Base-by-base conservation (phyloP, 345 rosid genomes). In the Stellera chamaejasme region DNA sequence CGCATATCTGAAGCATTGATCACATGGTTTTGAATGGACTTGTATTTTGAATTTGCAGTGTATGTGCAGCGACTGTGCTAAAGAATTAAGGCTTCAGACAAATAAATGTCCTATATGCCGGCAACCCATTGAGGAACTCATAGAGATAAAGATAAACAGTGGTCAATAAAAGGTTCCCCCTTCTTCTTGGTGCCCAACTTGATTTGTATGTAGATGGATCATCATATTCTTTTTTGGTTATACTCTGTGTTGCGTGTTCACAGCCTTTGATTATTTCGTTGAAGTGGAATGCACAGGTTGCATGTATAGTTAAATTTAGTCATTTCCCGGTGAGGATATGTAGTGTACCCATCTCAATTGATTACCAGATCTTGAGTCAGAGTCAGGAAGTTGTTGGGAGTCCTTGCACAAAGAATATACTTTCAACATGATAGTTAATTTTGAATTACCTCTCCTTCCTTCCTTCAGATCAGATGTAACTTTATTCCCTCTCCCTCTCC, bases 31-130 rank as follows among this genome's bases (percentile, higher is more conserved):
- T 74, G 28, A 61, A 51, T 13, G 28, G 27, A 16, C 15, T 2
- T 48, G 25, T 67, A 55, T 64, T 66, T 13, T 66, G 48, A 62
- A 23, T 74, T 52, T 49, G 49, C 85, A 82, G 97, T 87, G 94
- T 56, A 76, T 90, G 82, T 87, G 94, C 73, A 70, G 86, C 12
- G 87, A 78, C 50, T 87, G 96, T 63, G 94, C 97, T 42, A 89
- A 81, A 75, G 82, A 58, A 54, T 66, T 93, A 79, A 77, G 84
- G 72, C 76, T 79, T 64, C 97, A 72, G 68, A 78, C 99, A 52
- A 86, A 84, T 60, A 89, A 82, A 65, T 89, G 97, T 67, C 97
- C 97, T 13, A 84, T 93, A 58, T 93, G 99, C 67, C 84, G 97
- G 13, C 86, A 93, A 58, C 81, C 91, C 12, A 89, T 89, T 13